These are phyloP conservation scores for Atkinsonella texensis DNA, from an alignment of 2,329 filamentous ascomycete species.

Conservation along the genomic window DNA sequence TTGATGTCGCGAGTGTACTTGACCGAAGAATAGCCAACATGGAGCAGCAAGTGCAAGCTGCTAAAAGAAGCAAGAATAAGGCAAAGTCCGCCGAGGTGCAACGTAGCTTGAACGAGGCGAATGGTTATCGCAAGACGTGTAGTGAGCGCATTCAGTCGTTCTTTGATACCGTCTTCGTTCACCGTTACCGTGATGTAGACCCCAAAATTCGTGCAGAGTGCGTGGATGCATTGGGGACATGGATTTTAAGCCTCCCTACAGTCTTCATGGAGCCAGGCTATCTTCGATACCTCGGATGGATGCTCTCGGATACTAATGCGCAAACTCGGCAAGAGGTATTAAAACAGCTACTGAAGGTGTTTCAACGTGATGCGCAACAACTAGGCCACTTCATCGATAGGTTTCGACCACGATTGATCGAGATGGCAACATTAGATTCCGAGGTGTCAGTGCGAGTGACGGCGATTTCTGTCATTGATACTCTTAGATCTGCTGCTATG, in stretches of 20 bases:
- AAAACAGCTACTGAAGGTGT: slow-evolving; percentile 68
- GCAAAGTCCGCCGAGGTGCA: slow-evolving; percentile 63
- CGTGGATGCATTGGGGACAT: slow-evolving; percentile 72
- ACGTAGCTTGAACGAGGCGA: slow-evolving; percentile 56
- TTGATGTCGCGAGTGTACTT: slow-evolving; percentile 58
- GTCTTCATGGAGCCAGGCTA: slow-evolving; percentile 86
- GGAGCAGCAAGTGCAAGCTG: slow-evolving; percentile 66
- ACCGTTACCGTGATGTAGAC: slow-evolving; percentile 91
- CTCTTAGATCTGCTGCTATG: slow-evolving; percentile 71
- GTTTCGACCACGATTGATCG: slow-evolving; percentile 75
- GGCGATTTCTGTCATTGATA: slow-evolving; percentile 70
- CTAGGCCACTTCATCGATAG: slow-evolving; percentile 88
- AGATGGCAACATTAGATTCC: slow-evolving; percentile 81
- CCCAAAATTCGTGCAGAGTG: slow-evolving; percentile 81
- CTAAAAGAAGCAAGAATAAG: slow-evolving; percentile 66
- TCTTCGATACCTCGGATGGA: slow-evolving; percentile 89
- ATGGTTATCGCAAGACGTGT: slow-evolving; percentile 55
- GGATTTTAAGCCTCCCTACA: slow-evolving; percentile 77
- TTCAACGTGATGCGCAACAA: slow-evolving; percentile 69
- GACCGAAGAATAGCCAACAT: slow-evolving; percentile 62
- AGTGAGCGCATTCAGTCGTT: slow-evolving; percentile 69
- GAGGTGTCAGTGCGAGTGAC: slow-evolving; percentile 70
- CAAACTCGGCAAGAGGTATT: slow-evolving; percentile 75
- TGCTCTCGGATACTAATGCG: slow-evolving; percentile 70
- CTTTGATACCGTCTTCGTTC: slow-evolving; percentile 87